Conservation (phyloP, 805 yeast species). For the Priceomyces haplophilus region DNA sequence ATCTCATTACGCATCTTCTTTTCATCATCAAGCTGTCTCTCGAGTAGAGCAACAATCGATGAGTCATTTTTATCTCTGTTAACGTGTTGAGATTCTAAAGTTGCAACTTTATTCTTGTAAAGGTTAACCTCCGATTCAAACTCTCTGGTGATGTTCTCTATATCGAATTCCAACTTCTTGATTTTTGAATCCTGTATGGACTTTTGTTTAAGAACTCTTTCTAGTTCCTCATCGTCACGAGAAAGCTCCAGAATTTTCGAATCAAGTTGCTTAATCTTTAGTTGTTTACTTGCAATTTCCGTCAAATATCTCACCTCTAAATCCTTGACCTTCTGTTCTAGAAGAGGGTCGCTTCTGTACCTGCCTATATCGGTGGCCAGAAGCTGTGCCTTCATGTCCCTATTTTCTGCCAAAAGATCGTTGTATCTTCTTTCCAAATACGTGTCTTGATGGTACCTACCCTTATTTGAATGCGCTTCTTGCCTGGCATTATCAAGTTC, state of each 20-base stretch:
- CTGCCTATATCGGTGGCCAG: conserved; percentile 9
- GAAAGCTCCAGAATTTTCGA: conserved; percentile 30
- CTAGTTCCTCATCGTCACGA: conserved; percentile 34
- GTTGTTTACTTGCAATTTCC: conserved; percentile 32
- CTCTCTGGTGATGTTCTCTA: conserved; percentile 32
- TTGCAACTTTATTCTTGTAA: conserved; percentile 24
- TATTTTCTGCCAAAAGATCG: conserved; percentile 10
- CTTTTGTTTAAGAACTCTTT: conserved; percentile 33
- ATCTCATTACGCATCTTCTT: conserved; percentile 25
- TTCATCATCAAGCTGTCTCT: conserved; percentile 30
- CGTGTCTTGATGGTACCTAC: conserved; percentile 9
- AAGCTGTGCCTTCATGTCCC: conserved; percentile 20
- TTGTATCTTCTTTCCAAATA: conserved; percentile 12
- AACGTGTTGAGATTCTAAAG: conserved; percentile 3
- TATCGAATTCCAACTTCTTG: conserved; percentile 35
- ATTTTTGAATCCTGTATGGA: conserved; percentile 37
- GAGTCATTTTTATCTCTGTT: conserved; percentile 8
- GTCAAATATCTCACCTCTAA: conserved; percentile 12
- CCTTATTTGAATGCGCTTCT: conserved; percentile 32
- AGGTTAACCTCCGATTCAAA: conserved; percentile 33
- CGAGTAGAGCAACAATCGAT: conserved; percentile 25
- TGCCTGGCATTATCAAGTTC: conserved; percentile 34
- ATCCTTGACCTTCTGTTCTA: conserved; percentile 15
- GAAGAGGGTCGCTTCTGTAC: conserved; percentile 7
- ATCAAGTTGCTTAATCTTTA: conserved; percentile 31